Conservation (phyloP, 2,329 filamentous ascomycete species). For the Fonsecaea multimorphosa region DNA sequence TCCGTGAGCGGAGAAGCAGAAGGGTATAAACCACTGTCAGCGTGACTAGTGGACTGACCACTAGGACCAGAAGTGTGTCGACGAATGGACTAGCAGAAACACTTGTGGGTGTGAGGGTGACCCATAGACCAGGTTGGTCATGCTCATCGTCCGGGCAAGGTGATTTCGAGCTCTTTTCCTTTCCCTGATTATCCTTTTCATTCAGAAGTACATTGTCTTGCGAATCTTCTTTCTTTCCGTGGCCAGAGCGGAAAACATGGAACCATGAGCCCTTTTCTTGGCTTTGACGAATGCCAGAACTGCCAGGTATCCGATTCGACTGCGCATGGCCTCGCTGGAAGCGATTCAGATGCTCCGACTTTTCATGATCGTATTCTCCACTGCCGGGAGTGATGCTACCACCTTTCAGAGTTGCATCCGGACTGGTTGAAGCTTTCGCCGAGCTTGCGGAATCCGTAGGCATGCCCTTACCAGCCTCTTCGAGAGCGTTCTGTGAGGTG, state of each 20-base stretch:
- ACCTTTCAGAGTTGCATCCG: slow-evolving; percentile 57
- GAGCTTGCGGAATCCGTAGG: slow-evolving; percentile 38
- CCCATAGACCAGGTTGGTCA: slow-evolving; percentile 82
- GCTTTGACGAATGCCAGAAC: slow-evolving; percentile 2
- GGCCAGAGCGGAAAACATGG: slow-evolving; percentile 30
- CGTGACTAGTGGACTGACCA: slow-evolving; percentile 90
- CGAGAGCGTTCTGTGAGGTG: slow-evolving; percentile 21
- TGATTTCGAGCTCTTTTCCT: slow-evolving; percentile 38
- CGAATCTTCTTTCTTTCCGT: slow-evolving; percentile 19
- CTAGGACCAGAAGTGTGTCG: slow-evolving; percentile 93
- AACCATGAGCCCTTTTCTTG: slow-evolving; percentile 30
- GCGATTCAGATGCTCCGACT: slow-evolving; percentile 22
- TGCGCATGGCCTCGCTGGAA: slow-evolving; percentile 21
- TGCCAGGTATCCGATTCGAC: slow-evolving; percentile 13
- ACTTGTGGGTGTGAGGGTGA: slow-evolving; percentile 91
- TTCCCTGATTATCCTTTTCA: slow-evolving; percentile 35
- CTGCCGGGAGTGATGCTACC: slow-evolving; percentile 75
- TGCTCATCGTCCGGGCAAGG: slow-evolving; percentile 45
- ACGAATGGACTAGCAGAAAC: slow-evolving; percentile 91
- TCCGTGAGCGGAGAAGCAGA: slow-evolving; percentile 83
- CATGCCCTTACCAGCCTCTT: slow-evolving; percentile 23
- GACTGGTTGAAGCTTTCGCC: slow-evolving; percentile 36
- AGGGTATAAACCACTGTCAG: slow-evolving; percentile 91
- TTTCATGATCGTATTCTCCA: slow-evolving; percentile 67
- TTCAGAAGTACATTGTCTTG: slow-evolving; percentile 33